These are phyloP conservation scores for Alternaria sp. DNA, from an alignment of 2,329 filamentous ascomycete species.

Conservation along the genomic window DNA sequence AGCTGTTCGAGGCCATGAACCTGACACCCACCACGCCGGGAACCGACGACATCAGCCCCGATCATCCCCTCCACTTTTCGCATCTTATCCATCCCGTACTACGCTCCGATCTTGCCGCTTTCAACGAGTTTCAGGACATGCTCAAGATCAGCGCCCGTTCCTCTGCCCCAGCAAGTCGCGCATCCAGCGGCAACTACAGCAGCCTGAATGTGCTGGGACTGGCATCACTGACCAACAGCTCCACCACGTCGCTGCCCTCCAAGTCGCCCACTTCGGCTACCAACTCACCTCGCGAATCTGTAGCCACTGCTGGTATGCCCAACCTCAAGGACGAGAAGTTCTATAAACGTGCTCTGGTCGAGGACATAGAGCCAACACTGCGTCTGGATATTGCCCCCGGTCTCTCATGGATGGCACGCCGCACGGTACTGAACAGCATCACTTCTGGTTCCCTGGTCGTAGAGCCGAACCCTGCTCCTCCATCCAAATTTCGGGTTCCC, in stretches of 20 bases:
- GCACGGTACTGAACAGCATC: conserved; percentile 82
- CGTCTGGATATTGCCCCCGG: conserved; percentile 88
- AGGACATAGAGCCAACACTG: conserved; percentile 94
- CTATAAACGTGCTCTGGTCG: conserved; percentile 85
- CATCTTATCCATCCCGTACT: conserved; percentile 84
- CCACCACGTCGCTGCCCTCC: conserved; percentile 57
- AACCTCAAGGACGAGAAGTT: conserved; percentile 90
- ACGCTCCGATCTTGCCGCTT: conserved; percentile 79
- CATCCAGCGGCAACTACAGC: conserved; percentile 73
- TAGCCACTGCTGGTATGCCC: conserved; percentile 50
- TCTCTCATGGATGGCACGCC: conserved; percentile 89
- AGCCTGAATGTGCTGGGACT: conserved; percentile 66
- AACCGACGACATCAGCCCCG: conserved; percentile 62
- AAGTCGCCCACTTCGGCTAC: conserved; percentile 49
- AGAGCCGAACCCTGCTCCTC: conserved; percentile 67
- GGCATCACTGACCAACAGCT: conserved; percentile 59
- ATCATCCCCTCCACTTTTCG: conserved; percentile 74
- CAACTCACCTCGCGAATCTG: conserved; percentile 43
- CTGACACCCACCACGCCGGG: conserved; percentile 57
- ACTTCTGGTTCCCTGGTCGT: conserved; percentile 86
- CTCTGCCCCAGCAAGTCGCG: conserved; percentile 67
- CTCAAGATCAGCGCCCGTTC: conserved; percentile 67
- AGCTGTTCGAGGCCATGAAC: conserved; percentile 66
- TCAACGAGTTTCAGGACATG: conserved; percentile 83
- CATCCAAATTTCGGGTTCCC: conserved; percentile 60